phyloP scores from a whole-genome alignment of 2,329 filamentous ascomycete genomes.

The Pseudomassariella vexata region DNA sequence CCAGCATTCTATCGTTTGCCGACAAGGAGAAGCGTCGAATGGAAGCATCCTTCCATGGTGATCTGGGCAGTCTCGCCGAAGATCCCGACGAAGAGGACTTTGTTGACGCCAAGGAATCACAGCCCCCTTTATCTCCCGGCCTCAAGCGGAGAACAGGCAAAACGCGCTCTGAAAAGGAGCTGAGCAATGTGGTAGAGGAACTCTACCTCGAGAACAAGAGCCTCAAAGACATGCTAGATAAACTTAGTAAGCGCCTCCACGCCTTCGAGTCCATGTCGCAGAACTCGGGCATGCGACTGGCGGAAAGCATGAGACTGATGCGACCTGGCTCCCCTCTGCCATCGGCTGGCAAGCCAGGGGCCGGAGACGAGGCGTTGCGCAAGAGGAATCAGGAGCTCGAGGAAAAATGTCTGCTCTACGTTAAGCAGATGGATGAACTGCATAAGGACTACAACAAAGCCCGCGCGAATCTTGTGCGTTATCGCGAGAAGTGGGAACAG shows the following conservation, averaged over 20 bases:
- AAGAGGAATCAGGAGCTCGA: constrained; percentile 60
- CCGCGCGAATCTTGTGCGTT: constrained; percentile 50
- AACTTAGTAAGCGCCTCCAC: constrained; percentile 79
- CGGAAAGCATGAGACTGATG: constrained; percentile 70
- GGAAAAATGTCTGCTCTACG: constrained; percentile 52
- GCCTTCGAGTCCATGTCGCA: constrained; percentile 92
- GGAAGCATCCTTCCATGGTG: constrained; percentile 41
- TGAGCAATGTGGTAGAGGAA: constrained; percentile 75
- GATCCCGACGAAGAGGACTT: constrained; percentile 80
- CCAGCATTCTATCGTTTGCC: constrained; percentile 72
- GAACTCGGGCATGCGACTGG: constrained; percentile 76
- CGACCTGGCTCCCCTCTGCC: constrained; percentile 48
- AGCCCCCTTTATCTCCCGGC: constrained; percentile 35
- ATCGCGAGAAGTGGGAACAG: constrained; percentile 56
- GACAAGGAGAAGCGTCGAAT: constrained; percentile 60
- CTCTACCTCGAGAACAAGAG: constrained; percentile 82
- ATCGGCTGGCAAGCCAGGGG: constrained; percentile 21
- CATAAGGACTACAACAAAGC: constrained; percentile 56
- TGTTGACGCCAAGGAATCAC: constrained; percentile 75
- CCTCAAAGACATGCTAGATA: constrained; percentile 79
- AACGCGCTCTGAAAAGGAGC: constrained; percentile 34
- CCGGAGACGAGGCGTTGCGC: constrained; percentile 37
- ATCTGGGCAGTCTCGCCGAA: constrained; percentile 30
- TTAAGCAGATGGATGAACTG: constrained; percentile 58
- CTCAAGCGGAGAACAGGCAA: constrained; percentile 34